Evolutionary conservation across 768 basidiomycete genomes (phyloP).

Genomic region (Mycena haematopus): DNA sequence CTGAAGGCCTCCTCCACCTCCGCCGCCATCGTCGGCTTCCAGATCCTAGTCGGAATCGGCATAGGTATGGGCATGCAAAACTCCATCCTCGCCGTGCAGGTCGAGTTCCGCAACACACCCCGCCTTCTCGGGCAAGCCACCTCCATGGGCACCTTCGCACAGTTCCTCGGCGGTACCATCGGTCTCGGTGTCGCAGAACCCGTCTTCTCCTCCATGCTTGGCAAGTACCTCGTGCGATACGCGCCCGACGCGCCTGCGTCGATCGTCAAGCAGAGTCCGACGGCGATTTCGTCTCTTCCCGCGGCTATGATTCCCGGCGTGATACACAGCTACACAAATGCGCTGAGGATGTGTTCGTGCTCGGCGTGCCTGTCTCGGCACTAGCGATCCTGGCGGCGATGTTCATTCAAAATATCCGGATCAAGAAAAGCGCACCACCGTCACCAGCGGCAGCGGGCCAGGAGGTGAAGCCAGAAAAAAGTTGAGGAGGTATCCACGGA

Average conservation of each 20-base stretch:
- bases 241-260: conserved; percentile 18
- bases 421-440: background rate
- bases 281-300: conserved; percentile 18
- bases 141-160: conserved; percentile 14
- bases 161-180: conserved; percentile 21
- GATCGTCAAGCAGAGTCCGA: conserved; percentile 13
- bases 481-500: no score
- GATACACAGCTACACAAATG: background rate
- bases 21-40: conserved; percentile 10
- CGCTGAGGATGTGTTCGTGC: conserved; percentile 7
- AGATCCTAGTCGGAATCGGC: conserved; percentile 18
- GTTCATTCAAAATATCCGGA: conserved; percentile 3
- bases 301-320: conserved; percentile 16
- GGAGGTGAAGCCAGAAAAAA: no score
- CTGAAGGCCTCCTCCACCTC: background rate
- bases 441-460: no score
- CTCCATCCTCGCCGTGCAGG: conserved; percentile 16
- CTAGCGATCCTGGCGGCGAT: background rate
- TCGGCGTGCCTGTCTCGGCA: conserved; percentile 1
- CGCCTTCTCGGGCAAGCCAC: conserved; percentile 19
- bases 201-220: conserved; percentile 15
- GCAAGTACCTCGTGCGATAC: conserved; percentile 6
- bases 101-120: conserved; percentile 18
- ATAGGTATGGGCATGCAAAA: conserved; percentile 22
- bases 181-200: conserved; percentile 24